phyloP scores from a whole-genome alignment of 2,329 filamentous ascomycete genomes.

The Aureobasidium lini region DNA sequence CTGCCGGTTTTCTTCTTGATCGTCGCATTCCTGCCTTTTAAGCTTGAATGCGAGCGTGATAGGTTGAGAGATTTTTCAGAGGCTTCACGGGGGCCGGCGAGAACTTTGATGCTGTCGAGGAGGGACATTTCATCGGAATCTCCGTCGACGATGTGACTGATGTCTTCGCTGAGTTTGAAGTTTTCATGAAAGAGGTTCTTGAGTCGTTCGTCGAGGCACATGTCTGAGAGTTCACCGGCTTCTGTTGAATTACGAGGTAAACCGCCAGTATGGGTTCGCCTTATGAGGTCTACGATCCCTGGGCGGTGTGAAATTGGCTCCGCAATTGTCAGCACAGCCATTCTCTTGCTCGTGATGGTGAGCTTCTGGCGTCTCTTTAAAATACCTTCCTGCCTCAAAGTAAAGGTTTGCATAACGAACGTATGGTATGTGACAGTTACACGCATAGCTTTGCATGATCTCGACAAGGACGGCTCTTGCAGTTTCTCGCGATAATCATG shows the following conservation, averaged over 20 bases:
- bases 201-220: conserved; percentile 38
- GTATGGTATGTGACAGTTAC: too few species aligned
- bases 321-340: too few species aligned
- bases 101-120: conserved; percentile 37
- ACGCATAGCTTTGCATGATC: too few species aligned
- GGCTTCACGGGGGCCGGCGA: conserved; percentile 40
- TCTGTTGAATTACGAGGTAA: conserved; percentile 21
- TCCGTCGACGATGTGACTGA: conserved; percentile 36
- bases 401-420: too few species aligned
- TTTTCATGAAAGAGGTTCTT: conserved; percentile 41
- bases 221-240: conserved; percentile 23
- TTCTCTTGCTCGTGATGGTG: too few species aligned
- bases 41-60: conserved; percentile 6
- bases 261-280: conserved; percentile 11
- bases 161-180: conserved; percentile 40
- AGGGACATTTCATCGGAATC: conserved; percentile 36
- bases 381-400: too few species aligned
- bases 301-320: too few species aligned
- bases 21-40: conserved; percentile 14
- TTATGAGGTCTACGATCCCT: background rate
- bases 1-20: conserved; percentile 18
- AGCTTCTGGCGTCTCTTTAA: too few species aligned
- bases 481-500: too few species aligned
- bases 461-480: too few species aligned
- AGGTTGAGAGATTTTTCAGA: conserved; percentile 29